Evolutionary conservation across 2,329 filamentous ascomycete species (phyloP), one percentile per base, ranked within the genome.

Genomic region (Fragosphaeria purpurea): DNA sequence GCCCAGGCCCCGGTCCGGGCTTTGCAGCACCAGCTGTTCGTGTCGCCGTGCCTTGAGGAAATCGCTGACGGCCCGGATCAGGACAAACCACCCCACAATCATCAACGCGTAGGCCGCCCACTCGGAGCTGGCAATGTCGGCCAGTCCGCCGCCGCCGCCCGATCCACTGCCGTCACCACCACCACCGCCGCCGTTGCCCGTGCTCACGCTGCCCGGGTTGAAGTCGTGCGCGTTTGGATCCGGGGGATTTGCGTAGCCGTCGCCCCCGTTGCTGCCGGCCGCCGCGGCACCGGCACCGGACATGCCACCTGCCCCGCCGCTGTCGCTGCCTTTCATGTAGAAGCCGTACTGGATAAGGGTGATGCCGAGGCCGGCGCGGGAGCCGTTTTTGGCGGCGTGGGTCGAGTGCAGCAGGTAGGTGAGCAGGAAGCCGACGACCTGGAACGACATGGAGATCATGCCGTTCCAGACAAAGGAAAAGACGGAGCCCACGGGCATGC

Each of bases 341-440:
- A 98, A 97, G 35, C 93, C 93, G 62, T 94, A 97, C 66, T 97
- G 91, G 45, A 98, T 89, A 9, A 98, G 77, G 0, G 90, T 96
- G 59, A 98, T 88, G 54, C 93, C 93, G 47, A 98, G 83, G 49
- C 93, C 93, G 47, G 91, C 90, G 62, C 88, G 86, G 44, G 90
- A 95, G 46, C 93, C 93, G 65, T 98, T 95, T 72, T 98, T 98
- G 60, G 93, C 93, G 5, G 93, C 93, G 67, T 98, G 93, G 7
- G 91, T 95, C 34, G 93, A 97, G 75, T 98, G 93, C 4, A 98
- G 79, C 51, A 98, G 86, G 66, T 98, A 98, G 33, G 93, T 97
- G 61, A 98, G 85, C 34, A 98, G 81, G 76, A 98, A 98, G 49
- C 93, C 93, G 68, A 96, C 88, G 56, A 97, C 80, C 67, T 95